Evolutionary conservation across 768 basidiomycete species (phyloP), one percentile per base, ranked within the genome.

Genomic region (Lactarius indigo): DNA sequence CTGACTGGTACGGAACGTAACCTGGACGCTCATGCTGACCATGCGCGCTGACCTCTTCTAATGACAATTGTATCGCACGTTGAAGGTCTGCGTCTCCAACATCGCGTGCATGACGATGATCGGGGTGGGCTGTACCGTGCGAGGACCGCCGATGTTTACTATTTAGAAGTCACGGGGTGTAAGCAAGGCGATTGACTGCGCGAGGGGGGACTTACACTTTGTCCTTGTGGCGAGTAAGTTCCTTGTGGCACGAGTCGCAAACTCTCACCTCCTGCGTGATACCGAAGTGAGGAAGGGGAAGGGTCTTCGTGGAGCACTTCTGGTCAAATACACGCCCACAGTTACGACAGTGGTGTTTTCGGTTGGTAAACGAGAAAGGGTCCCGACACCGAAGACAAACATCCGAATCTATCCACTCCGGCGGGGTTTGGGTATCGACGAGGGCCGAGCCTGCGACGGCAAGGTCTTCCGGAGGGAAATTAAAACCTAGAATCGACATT

Each of bases 291-390:
- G 97, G 96, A 28, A 98, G 82, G 0, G 93, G 80, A 76, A 93
- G 85, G 2, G 83, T 79, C 76, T 94, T 91, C 39, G 91, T 88
- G 0, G 94, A 96, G 76, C 97, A 99, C 50, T 86, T 83, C 63
- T 96, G 94, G 77, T 98, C 96, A 74, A 97, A 98, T 17, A 98
- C 94, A 74, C 90, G 89, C 9, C 97, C 97, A 77, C 97, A 99
- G 76, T 98, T 98, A 17, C 97, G 87, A 75, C 97, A 99, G 73
- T 99, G 97, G 73, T 99, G 97, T 75, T 98, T 98, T 59, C 97
- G 85, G 75, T 98, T 98, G 35, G 95, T 97, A 75, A 98, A 95
- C 0, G 88, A 86, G 77, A 99, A 99, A 0, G 92, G 76, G 0
- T 91, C 88, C 20, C 97, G 86, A 76, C 97, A 99, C 23, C 94